These are phyloP conservation scores for Nakaseomyces bracarensis DNA, from an alignment of 1,139 yeast genomes.

Conservation along the genomic window DNA sequence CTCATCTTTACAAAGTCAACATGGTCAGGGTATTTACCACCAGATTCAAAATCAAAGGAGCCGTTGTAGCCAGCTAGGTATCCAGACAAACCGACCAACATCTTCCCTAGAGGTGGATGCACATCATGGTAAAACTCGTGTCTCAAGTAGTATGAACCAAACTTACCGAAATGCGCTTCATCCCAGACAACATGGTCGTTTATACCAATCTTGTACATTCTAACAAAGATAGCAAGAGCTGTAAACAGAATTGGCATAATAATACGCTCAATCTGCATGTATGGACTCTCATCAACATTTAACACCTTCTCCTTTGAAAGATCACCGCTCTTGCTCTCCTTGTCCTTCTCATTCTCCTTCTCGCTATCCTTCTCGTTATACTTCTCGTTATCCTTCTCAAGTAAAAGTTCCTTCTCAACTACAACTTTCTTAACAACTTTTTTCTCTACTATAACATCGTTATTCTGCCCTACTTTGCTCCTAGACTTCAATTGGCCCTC, in stretches of 20 bases:
- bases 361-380: no score
- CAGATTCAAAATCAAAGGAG: slow-evolving; percentile 89
- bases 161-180: slow-evolving; percentile 94
- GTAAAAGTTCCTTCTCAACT: slow-evolving; percentile 5
- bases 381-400: no score
- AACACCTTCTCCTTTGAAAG: slow-evolving; percentile 4
- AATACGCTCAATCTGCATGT: slow-evolving; percentile 36
- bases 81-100: slow-evolving; percentile 93
- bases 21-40: slow-evolving; percentile 75
- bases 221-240: slow-evolving; percentile 55
- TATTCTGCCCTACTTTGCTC: slow-evolving; percentile 9
- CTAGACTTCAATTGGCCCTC: slow-evolving; percentile 13
- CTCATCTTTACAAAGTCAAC: slow-evolving; percentile 89
- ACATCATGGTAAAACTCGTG: slow-evolving; percentile 96
- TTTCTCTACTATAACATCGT: no score
- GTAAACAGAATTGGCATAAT: slow-evolving; percentile 56
- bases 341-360: no score
- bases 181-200: slow-evolving; percentile 85
- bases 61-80: slow-evolving; percentile 93
- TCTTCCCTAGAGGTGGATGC: slow-evolving; percentile 97
- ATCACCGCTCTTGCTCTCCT: no score
- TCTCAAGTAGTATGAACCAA: slow-evolving; percentile 86
- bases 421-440: no score
- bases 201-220: slow-evolving; percentile 68
- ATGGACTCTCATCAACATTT: slow-evolving; percentile 15